Base-by-base conservation (phyloP, 2,329 filamentous ascomycete genomes). In the Fusarium brevicatenulatum region DNA sequence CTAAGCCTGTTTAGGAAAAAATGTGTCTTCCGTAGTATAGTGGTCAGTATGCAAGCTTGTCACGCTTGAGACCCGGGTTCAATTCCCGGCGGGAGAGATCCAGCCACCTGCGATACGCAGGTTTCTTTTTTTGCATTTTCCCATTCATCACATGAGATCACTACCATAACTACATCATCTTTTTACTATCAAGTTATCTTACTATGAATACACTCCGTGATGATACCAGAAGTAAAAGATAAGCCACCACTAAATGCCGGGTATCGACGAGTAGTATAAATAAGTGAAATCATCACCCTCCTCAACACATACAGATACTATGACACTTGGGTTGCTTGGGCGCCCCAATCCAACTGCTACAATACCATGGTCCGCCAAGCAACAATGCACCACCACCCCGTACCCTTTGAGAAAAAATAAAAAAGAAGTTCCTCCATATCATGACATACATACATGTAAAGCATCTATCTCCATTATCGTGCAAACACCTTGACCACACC, bases 401-500 rank as follows among this genome's bases (percentile, higher is more conserved):
- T 44, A 57, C 60, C 36, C 25, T 40, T 18, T 25, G 42, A 18
- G 12, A 28, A 28, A 21, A 28, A 46, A 46, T 10, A 50, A 52
- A 28, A 25, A 66, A 60, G 32, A 66, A 57, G 54, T 28, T 37
- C 52, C 44, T 49, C 50, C 39, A 44, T 61, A 52, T 70, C 66
- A 70, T 63, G 55, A 40, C 52, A 58, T 58, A 30, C 55, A 50
- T 37, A 50, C 55, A 55, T 55, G 39, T 39, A 57, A 46, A 70
- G 49, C 40, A 28, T 54, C 50, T 57, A 40, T 57, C 53, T 58
- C 55, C 66, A 53, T 58, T 67, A 73, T 56, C 66, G 85, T 63
- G 90, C 87, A 85, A 91, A 98, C 64, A 98, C 95, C 86, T 98
- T 98, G 70, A 98, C 95, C 40, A 97, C 92, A 11, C 96, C 96